Percentiles rank a stretch among this genome's conserved stretches.
These are phyloP conservation scores for Ramichloridium luteum DNA, from an alignment of 2,329 filamentous ascomycete species.

Conservation along the genomic window DNA sequence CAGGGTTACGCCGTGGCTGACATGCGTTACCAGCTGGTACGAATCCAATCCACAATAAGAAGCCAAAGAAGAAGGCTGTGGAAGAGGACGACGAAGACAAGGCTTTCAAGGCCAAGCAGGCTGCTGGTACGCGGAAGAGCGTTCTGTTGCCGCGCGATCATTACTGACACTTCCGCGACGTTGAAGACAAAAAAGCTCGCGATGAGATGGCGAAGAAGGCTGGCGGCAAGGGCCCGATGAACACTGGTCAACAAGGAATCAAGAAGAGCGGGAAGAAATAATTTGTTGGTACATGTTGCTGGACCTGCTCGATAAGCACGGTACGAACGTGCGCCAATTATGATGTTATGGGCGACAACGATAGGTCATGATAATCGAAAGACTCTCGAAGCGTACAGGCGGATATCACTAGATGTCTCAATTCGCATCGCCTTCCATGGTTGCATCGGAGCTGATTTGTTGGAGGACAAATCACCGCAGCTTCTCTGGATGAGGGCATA, in stretches of 20 bases:
- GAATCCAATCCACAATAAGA: constrained; percentile 56
- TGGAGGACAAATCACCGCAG: no score
- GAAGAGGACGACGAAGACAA: constrained; percentile 80
- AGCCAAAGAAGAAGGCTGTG: constrained; percentile 65
- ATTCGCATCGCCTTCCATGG: no score
- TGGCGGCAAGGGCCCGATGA: constrained; percentile 78
- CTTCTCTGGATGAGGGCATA: no score
- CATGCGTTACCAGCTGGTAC: constrained; percentile 33
- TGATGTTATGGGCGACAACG: no score
- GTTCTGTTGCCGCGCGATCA: constrained; percentile 1
- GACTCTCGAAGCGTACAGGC: no score
- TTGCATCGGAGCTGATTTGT: no score
- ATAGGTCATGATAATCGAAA: no score
- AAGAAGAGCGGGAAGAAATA: constrained; percentile 99
- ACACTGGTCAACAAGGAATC: constrained; percentile 75
- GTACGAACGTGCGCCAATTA: no score
- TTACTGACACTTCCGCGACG: constrained; percentile 2
- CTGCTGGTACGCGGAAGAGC: constrained; percentile 51
- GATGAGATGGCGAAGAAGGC: constrained; percentile 77
- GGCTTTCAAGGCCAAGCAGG: constrained; percentile 73
- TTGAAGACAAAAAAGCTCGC: constrained; percentile 51
- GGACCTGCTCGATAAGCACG: no score
- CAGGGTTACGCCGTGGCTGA: not conserved
- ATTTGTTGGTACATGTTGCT: no score
- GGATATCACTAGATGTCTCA: no score